Evolutionary conservation across 805 yeast species (phyloP).

Genomic region (Metschnikowia proteae): DNA sequence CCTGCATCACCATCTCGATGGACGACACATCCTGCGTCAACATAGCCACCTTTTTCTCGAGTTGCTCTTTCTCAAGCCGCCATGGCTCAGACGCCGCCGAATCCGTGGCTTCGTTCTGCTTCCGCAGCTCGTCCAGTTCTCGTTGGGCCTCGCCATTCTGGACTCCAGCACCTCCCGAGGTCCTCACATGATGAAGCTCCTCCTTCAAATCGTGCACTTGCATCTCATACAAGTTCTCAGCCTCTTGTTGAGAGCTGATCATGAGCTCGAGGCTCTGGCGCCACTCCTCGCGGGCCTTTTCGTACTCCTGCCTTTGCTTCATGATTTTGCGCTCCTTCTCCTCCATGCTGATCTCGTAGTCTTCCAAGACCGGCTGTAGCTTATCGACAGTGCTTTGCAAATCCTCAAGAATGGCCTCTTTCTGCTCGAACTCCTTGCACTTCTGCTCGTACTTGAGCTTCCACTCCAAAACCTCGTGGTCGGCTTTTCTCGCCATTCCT

Average conservation of each 20-base stretch:
- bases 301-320: conserved; percentile 47
- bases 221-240: conserved; percentile 45
- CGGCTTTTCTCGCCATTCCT: background rate
- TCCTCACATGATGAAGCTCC: conserved; percentile 6
- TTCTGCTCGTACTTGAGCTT: conserved; percentile 9
- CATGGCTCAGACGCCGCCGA: background rate
- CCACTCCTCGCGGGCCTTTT: conserved; percentile 55
- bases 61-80: conserved; percentile 5
- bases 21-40: conserved; percentile 17
- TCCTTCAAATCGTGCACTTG: conserved; percentile 39
- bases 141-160: background rate
- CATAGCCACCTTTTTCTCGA: conserved; percentile 10
- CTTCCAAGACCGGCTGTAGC: conserved; percentile 44
- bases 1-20: conserved; percentile 15
- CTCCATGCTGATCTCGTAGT: conserved; percentile 41
- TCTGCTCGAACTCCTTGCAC: conserved; percentile 34
- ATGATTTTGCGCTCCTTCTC: conserved; percentile 45
- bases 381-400: conserved; percentile 47
- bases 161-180: background rate
- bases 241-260: conserved; percentile 53
- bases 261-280: conserved; percentile 54
- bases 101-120: background rate
- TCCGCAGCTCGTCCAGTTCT: background rate
- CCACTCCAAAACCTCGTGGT: conserved; percentile 5
- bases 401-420: conserved; percentile 45